A percentile compares a stretch with the other conserved stretches of the same genome.
Conservation (phyloP, 805 yeast genomes). For the Cyberlindnera euphorbiiphila region DNA sequence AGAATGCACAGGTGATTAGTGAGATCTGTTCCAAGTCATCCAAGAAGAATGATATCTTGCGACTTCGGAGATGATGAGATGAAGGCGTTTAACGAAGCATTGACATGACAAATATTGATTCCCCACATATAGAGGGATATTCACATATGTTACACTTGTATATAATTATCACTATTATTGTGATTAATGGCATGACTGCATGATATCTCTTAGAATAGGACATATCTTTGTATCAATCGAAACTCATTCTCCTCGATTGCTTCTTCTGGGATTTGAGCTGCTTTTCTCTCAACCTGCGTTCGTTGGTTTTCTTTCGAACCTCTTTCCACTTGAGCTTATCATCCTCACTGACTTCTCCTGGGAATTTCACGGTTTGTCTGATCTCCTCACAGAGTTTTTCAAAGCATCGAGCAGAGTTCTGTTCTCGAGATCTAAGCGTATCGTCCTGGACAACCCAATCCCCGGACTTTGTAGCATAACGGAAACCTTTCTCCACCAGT, state of each 20-base stretch:
- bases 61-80: neutral
- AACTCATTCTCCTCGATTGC: slow-evolving; percentile 27
- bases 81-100: neutral
- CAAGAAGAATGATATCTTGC: slow-evolving; percentile 1
- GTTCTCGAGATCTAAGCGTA: slow-evolving; percentile 58
- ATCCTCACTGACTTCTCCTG: slow-evolving; percentile 43
- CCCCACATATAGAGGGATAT: too few relatives aligned
- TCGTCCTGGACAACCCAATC: slow-evolving; percentile 55
- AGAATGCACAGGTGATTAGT: slow-evolving; percentile 29
- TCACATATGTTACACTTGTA: slow-evolving; percentile 3
- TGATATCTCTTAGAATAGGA: too few relatives aligned
- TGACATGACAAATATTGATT: neutral
- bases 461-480: slow-evolving; percentile 48
- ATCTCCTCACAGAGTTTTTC: slow-evolving; percentile 54
- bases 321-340: slow-evolving; percentile 49
- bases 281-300: slow-evolving; percentile 34
- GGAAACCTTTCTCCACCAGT: slow-evolving; percentile 34
- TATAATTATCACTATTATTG: slow-evolving; percentile 6
- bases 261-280: slow-evolving; percentile 36
- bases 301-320: slow-evolving; percentile 31
- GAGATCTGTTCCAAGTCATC: slow-evolving; percentile 24
- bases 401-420: slow-evolving; percentile 55
- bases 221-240: neutral
- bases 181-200: too few relatives aligned
- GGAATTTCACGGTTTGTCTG: slow-evolving; percentile 42